Evolutionary conservation across 306 rosid species (phyloP), one percentile per base, ranked within the genome.

Genomic region (Datisca glomerata): DNA sequence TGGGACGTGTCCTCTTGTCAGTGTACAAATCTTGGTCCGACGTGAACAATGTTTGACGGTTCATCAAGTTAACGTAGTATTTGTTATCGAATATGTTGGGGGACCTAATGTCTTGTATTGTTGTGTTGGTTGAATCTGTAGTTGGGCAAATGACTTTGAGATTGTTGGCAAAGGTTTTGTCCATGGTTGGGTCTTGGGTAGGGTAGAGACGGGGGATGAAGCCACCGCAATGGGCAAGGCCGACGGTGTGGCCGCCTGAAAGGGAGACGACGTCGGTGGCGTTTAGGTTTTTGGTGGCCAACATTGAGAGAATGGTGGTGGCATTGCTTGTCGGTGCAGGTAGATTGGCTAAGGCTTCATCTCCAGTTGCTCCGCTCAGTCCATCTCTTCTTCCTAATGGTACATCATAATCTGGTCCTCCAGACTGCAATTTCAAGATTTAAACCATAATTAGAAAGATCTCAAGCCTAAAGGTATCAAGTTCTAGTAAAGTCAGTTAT

Each of bases 321-420:
- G 80, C 56, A 7, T 17, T 65, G 69, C 43, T 52, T 0, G 17
- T 0, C 0, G 77, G 79, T 18, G 35, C 0, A 2, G 89, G 83
- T 2, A 74, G 79, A 13, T 68, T 59, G 0, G 14, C 43, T 24
- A n/a, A 0, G 17, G 81, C 69, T 1, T 49, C 66, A 3, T 43
- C 5, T 21, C 1, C 9, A 7, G 64, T 65, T 9, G 66, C 80
- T 10, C 67, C 70, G 10, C 7, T 45, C 4, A 44, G 39, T 0
- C 77, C 78, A 20, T 79, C 89, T 3, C 53, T 49, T 52, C 89
- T 74, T 58, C 89, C 89, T 15, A 74, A 16, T 11, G 89, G 83
- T 5, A 74, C 63, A 3, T 33, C 40, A 22, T 75, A 80, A 1
- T 72, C 71, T 4, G 81, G 85, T 21, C 92, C 92, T 36, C 92